A percentile compares a stretch with the other conserved stretches of the same genome.
These are phyloP conservation scores for Sanghuangporus baumii DNA, from an alignment of 1,284 basidiomycete genomes.

Conservation along the genomic window DNA sequence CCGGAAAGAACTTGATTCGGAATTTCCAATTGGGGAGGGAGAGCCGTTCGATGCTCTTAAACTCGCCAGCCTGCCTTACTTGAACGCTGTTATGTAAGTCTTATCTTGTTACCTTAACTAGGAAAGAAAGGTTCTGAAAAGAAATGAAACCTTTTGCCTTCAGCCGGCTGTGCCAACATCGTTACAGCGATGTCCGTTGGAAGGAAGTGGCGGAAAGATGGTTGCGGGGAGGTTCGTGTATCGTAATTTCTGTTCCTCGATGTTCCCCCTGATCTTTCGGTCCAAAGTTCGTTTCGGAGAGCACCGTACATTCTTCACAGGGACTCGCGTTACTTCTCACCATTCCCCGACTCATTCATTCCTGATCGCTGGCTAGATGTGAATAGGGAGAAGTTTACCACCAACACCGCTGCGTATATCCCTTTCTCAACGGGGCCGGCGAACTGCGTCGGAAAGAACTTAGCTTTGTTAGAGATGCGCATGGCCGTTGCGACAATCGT, in stretches of 20 bases:
- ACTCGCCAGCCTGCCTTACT: slow-evolving; percentile 25
- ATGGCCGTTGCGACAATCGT: slow-evolving; percentile 25
- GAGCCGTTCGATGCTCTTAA: slow-evolving; percentile 18
- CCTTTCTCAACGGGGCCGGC: slow-evolving; percentile 31
- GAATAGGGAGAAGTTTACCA: neutral
- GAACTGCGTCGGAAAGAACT: slow-evolving; percentile 30
- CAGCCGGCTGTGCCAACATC: slow-evolving; percentile 5
- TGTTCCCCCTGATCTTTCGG: neutral
- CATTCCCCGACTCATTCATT: slow-evolving; percentile 34
- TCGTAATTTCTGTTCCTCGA: no score
- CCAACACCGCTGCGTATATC: slow-evolving; percentile 28
- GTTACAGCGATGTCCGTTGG: slow-evolving; percentile 11
- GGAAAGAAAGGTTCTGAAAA: neutral
- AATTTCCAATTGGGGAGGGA: slow-evolving; percentile 18
- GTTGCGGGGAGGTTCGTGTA: slow-evolving; percentile 4
- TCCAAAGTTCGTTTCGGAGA: slow-evolving; percentile 42
- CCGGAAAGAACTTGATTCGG: slow-evolving; percentile 26
- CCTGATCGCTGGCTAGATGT: slow-evolving; percentile 38
- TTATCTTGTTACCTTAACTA: neutral
- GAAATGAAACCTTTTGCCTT: slow-evolving; percentile 9
- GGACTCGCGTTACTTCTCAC: slow-evolving; percentile 34
- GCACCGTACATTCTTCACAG: slow-evolving; percentile 43
- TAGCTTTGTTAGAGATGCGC: slow-evolving; percentile 30
- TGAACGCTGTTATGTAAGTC: slow-evolving; percentile 30
- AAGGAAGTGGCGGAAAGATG: slow-evolving; percentile 3